phyloP scores from a whole-genome alignment of 441 rosid species.

The Gossypium gossypioides region DNA sequence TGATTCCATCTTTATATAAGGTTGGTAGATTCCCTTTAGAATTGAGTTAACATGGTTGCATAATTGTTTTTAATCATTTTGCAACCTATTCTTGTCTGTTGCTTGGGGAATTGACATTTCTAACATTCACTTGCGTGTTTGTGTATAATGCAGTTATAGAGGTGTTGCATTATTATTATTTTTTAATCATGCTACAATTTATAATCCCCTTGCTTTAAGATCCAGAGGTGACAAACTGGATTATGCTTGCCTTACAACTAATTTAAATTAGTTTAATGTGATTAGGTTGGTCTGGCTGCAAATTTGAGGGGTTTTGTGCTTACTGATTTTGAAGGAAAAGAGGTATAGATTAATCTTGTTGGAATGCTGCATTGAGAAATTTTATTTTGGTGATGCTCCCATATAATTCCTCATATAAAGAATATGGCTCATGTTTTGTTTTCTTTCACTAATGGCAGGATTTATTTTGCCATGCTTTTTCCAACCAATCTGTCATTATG shows the following conservation, averaged over 20 bases:
- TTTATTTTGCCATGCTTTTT: background rate
- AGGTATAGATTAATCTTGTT: slow-evolving; percentile 35
- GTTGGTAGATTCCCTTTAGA: background rate
- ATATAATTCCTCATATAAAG: background rate
- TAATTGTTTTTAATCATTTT: background rate
- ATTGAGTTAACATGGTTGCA: background rate
- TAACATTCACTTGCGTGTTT: background rate
- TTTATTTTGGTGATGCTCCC: slow-evolving; percentile 1
- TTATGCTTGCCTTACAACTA: slow-evolving; percentile 8
- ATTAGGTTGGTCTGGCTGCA: slow-evolving; percentile 85
- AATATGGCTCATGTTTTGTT: background rate
- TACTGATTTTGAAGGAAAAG: slow-evolving; percentile 53
- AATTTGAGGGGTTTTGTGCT: slow-evolving; percentile 71
- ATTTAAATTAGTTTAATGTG: slow-evolving; percentile 12
- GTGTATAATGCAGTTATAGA: background rate
- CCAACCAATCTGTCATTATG: background rate
- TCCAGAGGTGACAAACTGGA: background rate
- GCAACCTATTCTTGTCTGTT: background rate
- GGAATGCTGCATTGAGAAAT: slow-evolving; percentile 1
- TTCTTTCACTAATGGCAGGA: background rate
- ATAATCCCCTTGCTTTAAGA: background rate
- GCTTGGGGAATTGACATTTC: slow-evolving; percentile 1
- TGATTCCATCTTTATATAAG: background rate
- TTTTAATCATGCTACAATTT: background rate
- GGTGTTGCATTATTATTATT: background rate